Conservation (phyloP, 2,329 filamentous ascomycete species). For the Ascosphaera acerosa region DNA sequence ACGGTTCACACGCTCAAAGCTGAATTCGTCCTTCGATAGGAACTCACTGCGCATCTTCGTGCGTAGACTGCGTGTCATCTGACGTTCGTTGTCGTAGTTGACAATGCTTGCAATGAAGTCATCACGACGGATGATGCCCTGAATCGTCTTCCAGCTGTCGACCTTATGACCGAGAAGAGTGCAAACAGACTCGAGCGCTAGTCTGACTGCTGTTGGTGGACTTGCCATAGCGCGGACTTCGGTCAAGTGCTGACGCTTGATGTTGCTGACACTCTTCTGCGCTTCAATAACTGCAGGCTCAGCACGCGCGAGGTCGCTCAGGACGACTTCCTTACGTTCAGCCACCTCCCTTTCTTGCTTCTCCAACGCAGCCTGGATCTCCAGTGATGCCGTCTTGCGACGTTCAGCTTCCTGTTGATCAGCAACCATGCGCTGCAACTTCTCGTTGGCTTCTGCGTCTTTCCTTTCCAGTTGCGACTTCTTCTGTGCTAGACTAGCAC, state of each 20-base stretch:
- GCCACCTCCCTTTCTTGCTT: constrained; percentile 78
- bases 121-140: constrained; percentile 66
- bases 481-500: constrained; percentile 78
- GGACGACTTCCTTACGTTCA: constrained; percentile 54
- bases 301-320: constrained; percentile 67
- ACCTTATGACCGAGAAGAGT: constrained; percentile 78
- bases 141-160: constrained; percentile 74
- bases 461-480: constrained; percentile 82
- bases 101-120: constrained; percentile 97
- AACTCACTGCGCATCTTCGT: constrained; percentile 83
- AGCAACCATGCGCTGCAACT: constrained; percentile 87
- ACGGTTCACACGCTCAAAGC: constrained; percentile 83
- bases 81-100: constrained; percentile 81
- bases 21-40: constrained; percentile 82
- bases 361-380: constrained; percentile 69
- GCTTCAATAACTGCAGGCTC: constrained; percentile 86
- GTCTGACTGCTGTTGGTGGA: constrained; percentile 68
- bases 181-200: constrained; percentile 90
- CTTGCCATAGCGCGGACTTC: constrained; percentile 95
- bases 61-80: constrained; percentile 68
- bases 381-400: constrained; percentile 62
- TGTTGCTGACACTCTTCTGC: constrained; percentile 90
- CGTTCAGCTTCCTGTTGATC: constrained; percentile 89
- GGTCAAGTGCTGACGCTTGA: constrained; percentile 89
- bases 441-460: constrained; percentile 87